These are phyloP conservation scores for Trichoderma simmonsii DNA, from an alignment of 2,329 filamentous ascomycete species.

Conservation along the genomic window DNA sequence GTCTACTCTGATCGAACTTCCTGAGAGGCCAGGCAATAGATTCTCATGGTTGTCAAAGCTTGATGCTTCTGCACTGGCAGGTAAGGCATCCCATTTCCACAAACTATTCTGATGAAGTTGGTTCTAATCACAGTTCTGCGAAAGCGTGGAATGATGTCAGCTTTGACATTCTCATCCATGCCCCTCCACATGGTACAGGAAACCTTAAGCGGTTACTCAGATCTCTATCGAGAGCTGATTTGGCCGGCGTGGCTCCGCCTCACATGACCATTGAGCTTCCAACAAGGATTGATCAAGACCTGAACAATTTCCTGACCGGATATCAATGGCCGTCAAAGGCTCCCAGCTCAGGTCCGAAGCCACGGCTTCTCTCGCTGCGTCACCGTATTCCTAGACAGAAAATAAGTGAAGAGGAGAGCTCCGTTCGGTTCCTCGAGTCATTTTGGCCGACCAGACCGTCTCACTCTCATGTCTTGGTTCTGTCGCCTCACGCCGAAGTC, in stretches of 20 bases:
- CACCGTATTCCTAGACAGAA: constrained; percentile 65
- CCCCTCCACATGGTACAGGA: constrained; percentile 65
- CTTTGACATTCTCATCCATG: constrained; percentile 82
- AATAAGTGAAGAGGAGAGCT: constrained; percentile 65
- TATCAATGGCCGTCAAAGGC: constrained; percentile 65
- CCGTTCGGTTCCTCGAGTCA: constrained; percentile 75
- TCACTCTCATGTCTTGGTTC: constrained; percentile 73
- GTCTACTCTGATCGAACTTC: constrained; percentile 72
- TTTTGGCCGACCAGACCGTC: constrained; percentile 72
- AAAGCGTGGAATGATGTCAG: constrained; percentile 73
- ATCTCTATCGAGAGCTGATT: constrained; percentile 74
- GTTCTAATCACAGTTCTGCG: constrained; percentile 20
- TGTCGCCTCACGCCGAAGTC: constrained; percentile 78
- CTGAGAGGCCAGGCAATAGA: constrained; percentile 57
- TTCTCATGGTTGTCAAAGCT: constrained; percentile 77
- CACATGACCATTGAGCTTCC: constrained; percentile 84
- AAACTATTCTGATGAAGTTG: constrained; percentile 14
- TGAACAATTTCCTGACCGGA: constrained; percentile 58
- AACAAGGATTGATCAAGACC: constrained; percentile 61
- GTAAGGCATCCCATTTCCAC: constrained; percentile 38
- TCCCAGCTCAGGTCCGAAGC: constrained; percentile 37
- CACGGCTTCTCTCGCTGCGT: constrained; percentile 64
- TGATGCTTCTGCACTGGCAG: constrained; percentile 66
- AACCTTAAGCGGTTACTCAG: constrained; percentile 72
- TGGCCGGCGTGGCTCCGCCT: constrained; percentile 64